phyloP scores from a whole-genome alignment of 805 yeast species.

The Spathaspora arborariae region DNA sequence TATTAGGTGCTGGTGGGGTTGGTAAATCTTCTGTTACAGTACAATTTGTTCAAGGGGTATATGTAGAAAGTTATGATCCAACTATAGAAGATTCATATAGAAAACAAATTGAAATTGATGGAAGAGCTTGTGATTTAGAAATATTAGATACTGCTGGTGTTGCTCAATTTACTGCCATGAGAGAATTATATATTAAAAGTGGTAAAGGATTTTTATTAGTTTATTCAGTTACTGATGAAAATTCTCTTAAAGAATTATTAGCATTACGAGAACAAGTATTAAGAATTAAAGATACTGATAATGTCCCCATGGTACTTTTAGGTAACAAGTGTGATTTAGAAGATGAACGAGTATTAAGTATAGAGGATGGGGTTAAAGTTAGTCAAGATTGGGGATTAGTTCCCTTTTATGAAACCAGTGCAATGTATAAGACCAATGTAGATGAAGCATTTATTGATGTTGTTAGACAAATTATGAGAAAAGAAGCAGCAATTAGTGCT shows the following conservation, averaged over 20 bases:
- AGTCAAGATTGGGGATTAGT: constrained; percentile 86
- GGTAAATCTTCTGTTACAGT: constrained; percentile 94
- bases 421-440: constrained; percentile 84
- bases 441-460: constrained; percentile 88
- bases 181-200: constrained; percentile 81
- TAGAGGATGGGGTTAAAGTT: constrained; percentile 78
- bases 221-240: constrained; percentile 57
- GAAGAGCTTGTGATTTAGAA: constrained; percentile 81
- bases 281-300: constrained; percentile 70
- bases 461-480: constrained; percentile 83
- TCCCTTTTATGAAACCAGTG: constrained; percentile 91
- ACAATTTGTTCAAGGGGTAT: constrained; percentile 86
- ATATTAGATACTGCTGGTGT: constrained; percentile 60
- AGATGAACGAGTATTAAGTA: constrained; percentile 68
- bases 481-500: constrained; percentile 49
- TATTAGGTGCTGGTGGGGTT: constrained; percentile 95
- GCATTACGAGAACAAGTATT: constrained; percentile 81
- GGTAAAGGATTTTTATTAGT: constrained; percentile 72
- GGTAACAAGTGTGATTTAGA: constrained; percentile 89
- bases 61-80: constrained; percentile 90
- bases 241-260: constrained; percentile 70
- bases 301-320: constrained; percentile 84
- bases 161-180: constrained; percentile 92
- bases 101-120: constrained; percentile 84
- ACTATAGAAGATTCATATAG: constrained; percentile 95